These are phyloP conservation scores for Picea abies DNA, from an alignment of 83 land plant species.

Conservation along the genomic window DNA sequence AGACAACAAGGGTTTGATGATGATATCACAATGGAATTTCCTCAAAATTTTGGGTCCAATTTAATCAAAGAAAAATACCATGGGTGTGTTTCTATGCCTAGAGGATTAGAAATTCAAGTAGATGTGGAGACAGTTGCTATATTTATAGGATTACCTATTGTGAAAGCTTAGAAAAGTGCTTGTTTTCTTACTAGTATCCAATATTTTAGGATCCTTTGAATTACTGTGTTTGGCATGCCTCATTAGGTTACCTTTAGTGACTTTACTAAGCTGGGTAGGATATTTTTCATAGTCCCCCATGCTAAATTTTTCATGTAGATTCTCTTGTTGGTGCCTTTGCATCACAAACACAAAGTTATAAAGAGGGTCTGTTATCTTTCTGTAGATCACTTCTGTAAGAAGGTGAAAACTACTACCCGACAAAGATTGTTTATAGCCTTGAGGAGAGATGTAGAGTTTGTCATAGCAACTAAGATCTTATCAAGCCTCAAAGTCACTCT, in stretches of 20 bases:
- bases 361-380: constrained; percentile 46
- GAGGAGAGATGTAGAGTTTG: constrained; percentile 80
- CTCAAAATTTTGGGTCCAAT: too few relatives aligned
- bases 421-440: constrained; percentile 72
- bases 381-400: constrained; percentile 83
- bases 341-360: too few relatives aligned
- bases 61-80: too few relatives aligned
- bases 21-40: too few relatives aligned
- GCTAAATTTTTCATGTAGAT: constrained; percentile 40
- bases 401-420: constrained; percentile 73
- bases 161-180: too few relatives aligned
- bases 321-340: constrained; percentile 52
- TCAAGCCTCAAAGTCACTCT: constrained; percentile 64
- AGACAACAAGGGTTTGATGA: too few relatives aligned
- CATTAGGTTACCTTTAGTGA: constrained; percentile 76
- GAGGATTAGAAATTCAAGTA: too few relatives aligned
- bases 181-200: constrained; percentile 33
- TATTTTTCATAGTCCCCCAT: constrained; percentile 91
- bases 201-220: constrained; percentile 78
- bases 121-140: too few relatives aligned
- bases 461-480: constrained; percentile 76
- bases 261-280: constrained; percentile 80
- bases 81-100: too few relatives aligned
- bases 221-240: constrained; percentile 94
- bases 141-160: too few relatives aligned